These are phyloP conservation scores for Mycena indigotica DNA, from an alignment of 768 basidiomycete genomes.

Conservation along the genomic window DNA sequence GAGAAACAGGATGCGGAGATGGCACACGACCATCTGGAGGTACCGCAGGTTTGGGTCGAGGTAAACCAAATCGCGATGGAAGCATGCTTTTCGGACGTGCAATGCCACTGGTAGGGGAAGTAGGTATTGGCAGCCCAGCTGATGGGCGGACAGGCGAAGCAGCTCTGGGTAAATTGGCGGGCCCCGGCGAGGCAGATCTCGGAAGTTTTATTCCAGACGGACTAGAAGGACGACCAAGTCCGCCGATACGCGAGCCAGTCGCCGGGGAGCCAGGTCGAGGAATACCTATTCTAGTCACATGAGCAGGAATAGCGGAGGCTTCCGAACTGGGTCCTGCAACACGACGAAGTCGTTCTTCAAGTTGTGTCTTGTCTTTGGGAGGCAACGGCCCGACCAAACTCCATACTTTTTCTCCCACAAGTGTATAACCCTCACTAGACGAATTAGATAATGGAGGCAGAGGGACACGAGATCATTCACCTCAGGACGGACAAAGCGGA, in stretches of 20 bases:
- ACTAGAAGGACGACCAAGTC: conserved; percentile 50
- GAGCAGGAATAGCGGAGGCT: conserved; percentile 43
- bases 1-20: conserved; percentile 8
- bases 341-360: conserved; percentile 86
- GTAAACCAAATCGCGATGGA: conserved; percentile 74
- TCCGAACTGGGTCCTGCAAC: conserved; percentile 67
- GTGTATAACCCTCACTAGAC: conserved; percentile 73
- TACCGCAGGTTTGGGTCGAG: conserved; percentile 47
- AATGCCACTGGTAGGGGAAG: conserved; percentile 47
- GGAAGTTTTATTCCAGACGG: conserved; percentile 35
- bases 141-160: conserved; percentile 47
- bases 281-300: conserved; percentile 54
- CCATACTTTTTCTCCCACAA: conserved; percentile 88
- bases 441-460: conserved; percentile 11
- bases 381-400: conserved; percentile 71
- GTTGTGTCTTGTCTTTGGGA: conserved; percentile 87
- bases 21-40: conserved; percentile 19
- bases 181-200: conserved; percentile 46
- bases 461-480: conserved; percentile 42
- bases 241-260: conserved; percentile 41
- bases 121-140: conserved; percentile 32
- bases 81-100: conserved; percentile 66
- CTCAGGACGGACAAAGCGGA: conserved; percentile 82
- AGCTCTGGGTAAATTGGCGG: conserved; percentile 35
- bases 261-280: conserved; percentile 56